Evolutionary conservation across 179 eudicot genomes (phyloP), one percentile per base, ranked within the genome.

Genomic region (Carnegiea gigantea): DNA sequence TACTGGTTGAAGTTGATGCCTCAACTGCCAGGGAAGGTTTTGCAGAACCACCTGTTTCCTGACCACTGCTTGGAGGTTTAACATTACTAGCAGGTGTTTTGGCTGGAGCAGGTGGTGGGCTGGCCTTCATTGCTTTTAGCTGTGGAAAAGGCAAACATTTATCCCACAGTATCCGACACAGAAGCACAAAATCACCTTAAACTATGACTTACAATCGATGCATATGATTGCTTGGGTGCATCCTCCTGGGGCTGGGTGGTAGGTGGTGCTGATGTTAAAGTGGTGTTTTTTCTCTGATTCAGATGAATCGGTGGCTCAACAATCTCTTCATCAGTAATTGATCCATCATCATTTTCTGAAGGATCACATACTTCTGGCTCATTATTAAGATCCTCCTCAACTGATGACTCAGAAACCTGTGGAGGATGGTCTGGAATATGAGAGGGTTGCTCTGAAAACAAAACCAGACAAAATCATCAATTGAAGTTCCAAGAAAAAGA

Each of bases 151-250:
- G 26, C 20, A 44, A 54, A 26, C 21, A 79, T 43, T 57, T 54
- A 28, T 54, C 49, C 46, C 54, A 77, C 46, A 18, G 43, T 38
- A 68, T 54, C 40, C 36, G 53, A 30, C 73, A 75, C 30, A 24
- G 57, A 80, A 40, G 36, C 51, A 43, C 0, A 24, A 23, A 46
- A 65, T 26, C 46, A 79, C 40, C 48, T 68, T 57, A 14, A 70
- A 53, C n/a, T 17, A 54, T 65, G 48, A 85, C 93, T 89, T 87
- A 94, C 98, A 70, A 94, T 93, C 46, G 97, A 89, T 62, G 98
- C 98, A 87, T 94, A 94, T 51, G 98, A 89, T 80, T 81, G 88
- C 88, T 90, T 91, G 75, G 86, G 88, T 78, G 70, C 90, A 78
- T 89, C 91, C 74, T 85, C 93, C 80, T 83, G 92, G 23, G 86